These are phyloP conservation scores for Cystobasidium pallidum DNA, from an alignment of 1,284 basidiomycete genomes.

Conservation along the genomic window DNA sequence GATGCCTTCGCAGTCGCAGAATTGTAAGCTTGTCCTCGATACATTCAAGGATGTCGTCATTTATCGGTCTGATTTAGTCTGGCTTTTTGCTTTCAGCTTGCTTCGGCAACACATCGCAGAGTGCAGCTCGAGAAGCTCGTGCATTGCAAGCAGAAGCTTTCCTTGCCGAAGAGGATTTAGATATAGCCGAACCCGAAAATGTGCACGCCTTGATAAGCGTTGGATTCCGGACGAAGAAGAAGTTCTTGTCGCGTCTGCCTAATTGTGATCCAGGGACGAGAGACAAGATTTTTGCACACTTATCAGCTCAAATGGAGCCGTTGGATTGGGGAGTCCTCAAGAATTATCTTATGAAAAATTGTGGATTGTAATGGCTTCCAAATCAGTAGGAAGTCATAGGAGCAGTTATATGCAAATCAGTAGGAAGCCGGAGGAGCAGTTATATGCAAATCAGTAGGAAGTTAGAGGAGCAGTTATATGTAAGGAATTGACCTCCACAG, in stretches of 20 bases:
- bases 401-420: background rate
- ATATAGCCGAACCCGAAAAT: constrained; percentile 30
- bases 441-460: too few relatives aligned
- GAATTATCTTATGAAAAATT: constrained; percentile 25
- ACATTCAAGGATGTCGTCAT: too few relatives aligned
- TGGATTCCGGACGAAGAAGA: constrained; percentile 30
- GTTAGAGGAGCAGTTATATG: too few relatives aligned
- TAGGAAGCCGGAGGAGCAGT: too few relatives aligned
- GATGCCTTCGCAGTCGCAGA: constrained; percentile 15
- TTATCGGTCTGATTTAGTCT: background rate
- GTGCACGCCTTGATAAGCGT: constrained; percentile 27
- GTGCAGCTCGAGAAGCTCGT: constrained; percentile 4
- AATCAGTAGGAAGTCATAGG: background rate
- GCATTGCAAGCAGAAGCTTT: constrained; percentile 18
- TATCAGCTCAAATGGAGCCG: constrained; percentile 10
- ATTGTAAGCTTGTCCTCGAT: background rate
- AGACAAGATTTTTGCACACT: constrained; percentile 21
- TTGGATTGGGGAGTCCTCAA: constrained; percentile 14
- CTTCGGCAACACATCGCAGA: constrained; percentile 1
- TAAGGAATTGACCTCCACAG: too few relatives aligned
- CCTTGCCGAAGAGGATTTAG: constrained; percentile 9
- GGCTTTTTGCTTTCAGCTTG: background rate
- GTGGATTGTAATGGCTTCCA: background rate
- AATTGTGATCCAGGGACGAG: constrained; percentile 15
- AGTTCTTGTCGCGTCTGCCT: constrained; percentile 21